Percentiles rank a stretch among this genome's conserved stretches.
phyloP scores from a whole-genome alignment of 495 filamentous ascomycete species.

The Xylaria sp. region DNA sequence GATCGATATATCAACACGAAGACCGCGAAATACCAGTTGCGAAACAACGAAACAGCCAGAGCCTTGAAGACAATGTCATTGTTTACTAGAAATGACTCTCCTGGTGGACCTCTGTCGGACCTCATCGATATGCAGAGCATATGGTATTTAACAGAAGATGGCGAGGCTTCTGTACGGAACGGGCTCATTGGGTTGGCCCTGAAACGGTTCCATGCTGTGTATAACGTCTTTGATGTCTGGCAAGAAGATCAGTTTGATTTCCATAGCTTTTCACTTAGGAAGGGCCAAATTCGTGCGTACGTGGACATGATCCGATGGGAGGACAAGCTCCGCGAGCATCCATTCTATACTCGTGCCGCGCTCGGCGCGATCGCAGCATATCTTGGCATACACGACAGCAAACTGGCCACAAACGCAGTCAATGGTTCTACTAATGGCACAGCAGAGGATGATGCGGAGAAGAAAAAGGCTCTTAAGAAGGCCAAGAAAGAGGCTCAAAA shows the following conservation, averaged over 20 bases:
- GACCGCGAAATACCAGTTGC: constrained; percentile 93
- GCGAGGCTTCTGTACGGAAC: constrained; percentile 85
- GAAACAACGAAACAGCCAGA: constrained; percentile 87
- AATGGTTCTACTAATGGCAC: constrained; percentile 56
- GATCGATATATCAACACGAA: constrained; percentile 99
- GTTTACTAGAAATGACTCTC: constrained; percentile 87
- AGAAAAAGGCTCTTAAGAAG: constrained; percentile 95
- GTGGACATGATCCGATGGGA: constrained; percentile 97
- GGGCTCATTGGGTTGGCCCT: constrained; percentile 83
- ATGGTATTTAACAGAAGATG: constrained; percentile 96
- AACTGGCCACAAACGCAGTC: constrained; percentile 63
- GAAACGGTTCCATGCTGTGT: constrained; percentile 85
- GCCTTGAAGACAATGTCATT: constrained; percentile 89
- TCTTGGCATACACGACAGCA: constrained; percentile 78
- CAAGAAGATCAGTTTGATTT: constrained; percentile 99
- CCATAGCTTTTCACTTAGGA: constrained; percentile 93
- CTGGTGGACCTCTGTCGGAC: constrained; percentile 86
- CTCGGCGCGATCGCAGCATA: constrained; percentile 83
- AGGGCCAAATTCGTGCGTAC: constrained; percentile 94
- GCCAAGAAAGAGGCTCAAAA: constrained; percentile 91
- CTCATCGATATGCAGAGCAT: constrained; percentile 98
- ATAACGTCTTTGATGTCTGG: constrained; percentile 96
- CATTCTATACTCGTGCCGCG: constrained; percentile 89
- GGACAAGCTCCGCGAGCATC: constrained; percentile 86
- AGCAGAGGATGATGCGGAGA: constrained; percentile 69